Evolutionary conservation across 306 rosid species (phyloP).

Genomic region (Delonix regia): DNA sequence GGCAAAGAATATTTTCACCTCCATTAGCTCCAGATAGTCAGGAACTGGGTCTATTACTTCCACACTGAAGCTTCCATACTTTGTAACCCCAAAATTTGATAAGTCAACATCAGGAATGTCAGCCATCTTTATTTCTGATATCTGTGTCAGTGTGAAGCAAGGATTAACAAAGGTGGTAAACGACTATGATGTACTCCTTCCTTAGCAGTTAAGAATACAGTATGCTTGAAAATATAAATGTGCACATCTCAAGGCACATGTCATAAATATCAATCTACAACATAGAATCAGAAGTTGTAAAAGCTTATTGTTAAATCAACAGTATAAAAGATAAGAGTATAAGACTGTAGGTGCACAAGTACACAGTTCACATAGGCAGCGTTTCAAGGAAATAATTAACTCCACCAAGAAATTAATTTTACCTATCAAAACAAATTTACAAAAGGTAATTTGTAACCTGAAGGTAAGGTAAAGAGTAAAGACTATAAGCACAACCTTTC

Average conservation of each 20-base stretch:
- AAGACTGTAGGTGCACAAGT: neutral
- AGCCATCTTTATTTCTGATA: conserved; percentile 78
- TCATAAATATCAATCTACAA: too few species aligned
- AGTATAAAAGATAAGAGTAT: conserved; percentile 3
- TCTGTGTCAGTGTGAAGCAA: conserved; percentile 51
- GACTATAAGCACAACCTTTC: neutral
- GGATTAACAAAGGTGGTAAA: conserved; percentile 18
- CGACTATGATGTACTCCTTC: neutral
- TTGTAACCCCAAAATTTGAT: conserved; percentile 71
- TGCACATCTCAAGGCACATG: neutral
- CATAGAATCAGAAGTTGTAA: neutral
- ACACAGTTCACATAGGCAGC: neutral
- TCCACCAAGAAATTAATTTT: neutral
- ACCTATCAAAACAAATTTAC: neutral
- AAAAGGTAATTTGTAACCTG: neutral
- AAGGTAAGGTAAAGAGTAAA: conserved; percentile 8
- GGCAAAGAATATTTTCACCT: conserved; percentile 56
- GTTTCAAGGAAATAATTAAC: too few species aligned
- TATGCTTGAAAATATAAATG: conserved; percentile 5
- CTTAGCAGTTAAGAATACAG: conserved; percentile 1
- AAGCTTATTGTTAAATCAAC: neutral
- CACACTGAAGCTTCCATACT: conserved; percentile 74
- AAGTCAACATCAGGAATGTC: conserved; percentile 91
- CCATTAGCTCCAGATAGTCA: conserved; percentile 88
- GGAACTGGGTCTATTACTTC: conserved; percentile 94